Conservation (phyloP, 75 land plant species). For the Azolla pinnata region DNA sequence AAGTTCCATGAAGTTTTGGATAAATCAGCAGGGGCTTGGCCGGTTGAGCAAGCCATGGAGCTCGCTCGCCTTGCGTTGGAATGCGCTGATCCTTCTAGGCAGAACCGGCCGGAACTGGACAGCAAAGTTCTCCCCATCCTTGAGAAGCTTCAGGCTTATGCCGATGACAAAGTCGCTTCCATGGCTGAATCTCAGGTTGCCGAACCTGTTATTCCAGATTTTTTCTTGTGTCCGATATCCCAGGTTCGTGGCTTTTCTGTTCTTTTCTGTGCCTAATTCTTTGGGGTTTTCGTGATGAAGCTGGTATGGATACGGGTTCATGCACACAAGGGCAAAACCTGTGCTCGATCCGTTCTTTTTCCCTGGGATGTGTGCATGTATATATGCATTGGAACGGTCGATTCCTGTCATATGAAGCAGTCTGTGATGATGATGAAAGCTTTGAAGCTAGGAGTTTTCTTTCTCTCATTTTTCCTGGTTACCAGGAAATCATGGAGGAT, state of each 20-base stretch:
- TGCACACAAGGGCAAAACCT: too few relatives aligned
- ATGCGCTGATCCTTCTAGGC: slow-evolving; percentile 37
- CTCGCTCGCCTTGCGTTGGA: slow-evolving; percentile 37
- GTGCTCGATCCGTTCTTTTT: too few relatives aligned
- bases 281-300: too few relatives aligned
- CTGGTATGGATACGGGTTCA: too few relatives aligned
- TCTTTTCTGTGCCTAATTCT: too few relatives aligned
- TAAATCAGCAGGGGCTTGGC: slow-evolving; percentile 20
- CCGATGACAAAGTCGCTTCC: neutral
- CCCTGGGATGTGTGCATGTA: too few relatives aligned
- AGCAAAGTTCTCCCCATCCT: slow-evolving; percentile 34
- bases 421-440: too few relatives aligned
- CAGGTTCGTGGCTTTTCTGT: slow-evolving; percentile 1
- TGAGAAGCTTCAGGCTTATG: neutral
- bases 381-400: too few relatives aligned
- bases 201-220: neutral
- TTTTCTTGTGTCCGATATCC: slow-evolving; percentile 9
- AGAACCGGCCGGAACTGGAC: slow-evolving; percentile 35
- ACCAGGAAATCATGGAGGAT: slow-evolving; percentile 60
- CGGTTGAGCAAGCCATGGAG: slow-evolving; percentile 32
- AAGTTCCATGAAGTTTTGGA: slow-evolving; percentile 17
- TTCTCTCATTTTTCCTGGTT: neutral
- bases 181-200: neutral
- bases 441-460: neutral
- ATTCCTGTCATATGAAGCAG: too few relatives aligned